A percentile compares a stretch with the other conserved stretches of the same genome.
phyloP scores from a whole-genome alignment of 2,329 filamentous ascomycete genomes.

The Trichoderma sp. region DNA sequence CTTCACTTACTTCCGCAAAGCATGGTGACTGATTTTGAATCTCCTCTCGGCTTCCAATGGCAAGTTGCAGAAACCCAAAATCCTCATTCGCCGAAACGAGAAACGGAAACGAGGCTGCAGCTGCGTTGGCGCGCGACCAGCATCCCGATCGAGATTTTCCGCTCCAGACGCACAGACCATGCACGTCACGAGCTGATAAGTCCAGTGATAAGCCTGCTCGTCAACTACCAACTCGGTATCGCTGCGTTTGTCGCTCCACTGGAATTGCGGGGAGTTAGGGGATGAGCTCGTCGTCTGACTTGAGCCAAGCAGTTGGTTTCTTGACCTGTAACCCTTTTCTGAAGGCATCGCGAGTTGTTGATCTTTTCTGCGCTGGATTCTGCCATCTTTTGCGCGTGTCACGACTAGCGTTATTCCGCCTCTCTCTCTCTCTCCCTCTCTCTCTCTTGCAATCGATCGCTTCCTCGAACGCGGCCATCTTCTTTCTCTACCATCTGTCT shows the following conservation, averaged over 20 bases:
- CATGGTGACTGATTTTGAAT: conserved; percentile 39
- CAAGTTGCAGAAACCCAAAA: neutral
- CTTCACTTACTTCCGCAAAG: conserved; percentile 46
- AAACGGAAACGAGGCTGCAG: neutral
- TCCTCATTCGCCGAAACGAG: neutral
- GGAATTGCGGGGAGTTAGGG: conserved; percentile 17
- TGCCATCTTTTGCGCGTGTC: neutral
- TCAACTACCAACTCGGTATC: conserved; percentile 22
- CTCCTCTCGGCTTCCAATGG: conserved; percentile 32
- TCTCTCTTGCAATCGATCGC: neutral
- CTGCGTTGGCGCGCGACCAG: conserved; percentile 15
- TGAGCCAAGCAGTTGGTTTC: neutral
- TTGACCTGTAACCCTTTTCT: neutral
- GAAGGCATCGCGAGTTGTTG: neutral
- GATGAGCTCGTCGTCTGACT: conserved; percentile 11
- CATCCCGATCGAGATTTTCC: conserved; percentile 28
- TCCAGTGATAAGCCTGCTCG: conserved; percentile 7
- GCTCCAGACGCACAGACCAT: conserved; percentile 19
- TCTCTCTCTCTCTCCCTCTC: neutral
- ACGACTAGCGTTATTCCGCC: neutral
- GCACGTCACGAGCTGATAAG: conserved; percentile 20
- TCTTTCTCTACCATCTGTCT: neutral
- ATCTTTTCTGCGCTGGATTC: neutral
- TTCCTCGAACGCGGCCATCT: neutral
- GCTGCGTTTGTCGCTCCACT: conserved; percentile 30